Conservation (phyloP, 2,329 filamentous ascomycete genomes). For the Microascus cirrosus region DNA sequence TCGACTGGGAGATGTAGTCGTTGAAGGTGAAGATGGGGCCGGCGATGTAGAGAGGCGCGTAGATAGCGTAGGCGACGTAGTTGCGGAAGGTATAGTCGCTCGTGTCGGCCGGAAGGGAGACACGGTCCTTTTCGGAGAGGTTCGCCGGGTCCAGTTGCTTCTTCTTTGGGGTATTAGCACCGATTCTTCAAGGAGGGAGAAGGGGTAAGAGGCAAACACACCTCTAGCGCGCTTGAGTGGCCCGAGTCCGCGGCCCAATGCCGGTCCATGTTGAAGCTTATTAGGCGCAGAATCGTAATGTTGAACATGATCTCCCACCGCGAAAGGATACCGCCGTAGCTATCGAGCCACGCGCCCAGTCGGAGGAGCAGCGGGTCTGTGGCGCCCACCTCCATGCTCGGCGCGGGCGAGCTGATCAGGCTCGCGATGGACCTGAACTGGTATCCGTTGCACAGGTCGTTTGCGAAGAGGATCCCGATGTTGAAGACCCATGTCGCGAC, state of each 20-base stretch:
- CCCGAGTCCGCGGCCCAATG: slow-evolving; percentile 74
- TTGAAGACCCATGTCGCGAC: slow-evolving; percentile 83
- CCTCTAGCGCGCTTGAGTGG: slow-evolving; percentile 63
- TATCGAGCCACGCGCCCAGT: slow-evolving; percentile 66
- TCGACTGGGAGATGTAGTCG: slow-evolving; percentile 83
- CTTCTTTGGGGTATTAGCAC: slow-evolving; percentile 75
- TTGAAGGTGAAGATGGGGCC: slow-evolving; percentile 97
- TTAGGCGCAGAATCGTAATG: slow-evolving; percentile 78
- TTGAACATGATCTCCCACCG: slow-evolving; percentile 99
- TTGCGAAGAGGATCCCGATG: slow-evolving; percentile 73
- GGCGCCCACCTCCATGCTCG: slow-evolving; percentile 18
- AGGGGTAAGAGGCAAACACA: slow-evolving; percentile 31
- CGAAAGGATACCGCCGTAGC: slow-evolving; percentile 69
- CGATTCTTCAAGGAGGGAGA: neutral
- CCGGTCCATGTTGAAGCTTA: slow-evolving; percentile 96
- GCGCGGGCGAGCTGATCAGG: slow-evolving; percentile 27
- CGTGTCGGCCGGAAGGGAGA: slow-evolving; percentile 61
- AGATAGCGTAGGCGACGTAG: slow-evolving; percentile 81
- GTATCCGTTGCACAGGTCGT: slow-evolving; percentile 76
- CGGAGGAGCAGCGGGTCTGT: slow-evolving; percentile 32
- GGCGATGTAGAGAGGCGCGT: slow-evolving; percentile 84
- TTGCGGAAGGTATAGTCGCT: slow-evolving; percentile 71
- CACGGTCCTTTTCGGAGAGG: slow-evolving; percentile 80
- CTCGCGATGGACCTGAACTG: slow-evolving; percentile 52
- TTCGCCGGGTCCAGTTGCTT: slow-evolving; percentile 83